Conservation (phyloP, 148 eudicot species). For the Rhododendron simsii region DNA sequence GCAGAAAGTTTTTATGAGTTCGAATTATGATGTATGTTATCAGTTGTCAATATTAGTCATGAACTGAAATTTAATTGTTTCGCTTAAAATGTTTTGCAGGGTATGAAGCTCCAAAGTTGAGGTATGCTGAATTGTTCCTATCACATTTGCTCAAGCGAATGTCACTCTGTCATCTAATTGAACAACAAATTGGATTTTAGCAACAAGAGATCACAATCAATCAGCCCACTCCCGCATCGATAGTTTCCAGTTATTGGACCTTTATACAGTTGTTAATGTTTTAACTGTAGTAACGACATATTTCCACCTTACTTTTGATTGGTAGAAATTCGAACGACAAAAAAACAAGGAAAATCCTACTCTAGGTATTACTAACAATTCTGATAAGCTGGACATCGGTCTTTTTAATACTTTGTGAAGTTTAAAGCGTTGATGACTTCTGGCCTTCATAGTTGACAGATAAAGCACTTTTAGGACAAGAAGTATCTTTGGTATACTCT, state of each 20-base stretch:
- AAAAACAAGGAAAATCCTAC: background rate
- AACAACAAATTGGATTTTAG: background rate
- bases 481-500: background rate
- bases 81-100: constrained; percentile 32
- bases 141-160: background rate
- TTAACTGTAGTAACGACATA: background rate
- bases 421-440: background rate
- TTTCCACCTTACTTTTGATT: background rate
- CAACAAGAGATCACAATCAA: background rate
- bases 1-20: background rate
- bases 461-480: background rate
- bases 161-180: background rate
- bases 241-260: background rate
- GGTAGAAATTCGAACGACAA: background rate
- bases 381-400: background rate
- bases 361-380: background rate
- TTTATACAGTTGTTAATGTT: background rate
- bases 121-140: constrained; percentile 26
- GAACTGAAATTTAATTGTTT: background rate
- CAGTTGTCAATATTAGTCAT: background rate
- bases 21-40: background rate
- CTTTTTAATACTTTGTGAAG: background rate
- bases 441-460: background rate
- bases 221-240: background rate
- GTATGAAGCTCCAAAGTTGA: constrained; percentile 64